Conservation (phyloP, 169 alveolate species). For the Sarcocystis neurona region DNA sequence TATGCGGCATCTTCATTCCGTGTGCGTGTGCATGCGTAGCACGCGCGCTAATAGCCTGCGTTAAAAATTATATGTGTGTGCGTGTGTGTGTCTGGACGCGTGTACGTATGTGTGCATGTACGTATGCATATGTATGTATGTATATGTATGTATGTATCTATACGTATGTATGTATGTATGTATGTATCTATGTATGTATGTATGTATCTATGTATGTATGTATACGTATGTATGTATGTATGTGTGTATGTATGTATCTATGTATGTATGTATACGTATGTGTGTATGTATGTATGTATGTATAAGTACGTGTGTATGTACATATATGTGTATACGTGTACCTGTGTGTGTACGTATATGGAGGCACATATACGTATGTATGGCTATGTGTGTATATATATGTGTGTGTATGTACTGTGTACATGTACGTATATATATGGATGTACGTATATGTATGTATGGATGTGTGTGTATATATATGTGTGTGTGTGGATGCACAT, state of each 20-base stretch:
- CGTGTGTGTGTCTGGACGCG: not conserved
- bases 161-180: not conserved
- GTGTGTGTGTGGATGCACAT: too few relatives aligned
- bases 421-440: too few relatives aligned
- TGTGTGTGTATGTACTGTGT: too few relatives aligned
- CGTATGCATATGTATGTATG: not conserved
- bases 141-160: not conserved
- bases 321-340: too few relatives aligned
- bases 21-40: not conserved
- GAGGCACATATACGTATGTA: too few relatives aligned
- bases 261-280: not conserved
- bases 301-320: not conserved
- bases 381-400: too few relatives aligned
- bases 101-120: not conserved
- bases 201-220: not conserved
- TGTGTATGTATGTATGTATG: not conserved
- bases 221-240: not conserved
- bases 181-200: not conserved
- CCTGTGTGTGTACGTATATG: too few relatives aligned
- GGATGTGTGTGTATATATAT: too few relatives aligned
- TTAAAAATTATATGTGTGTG: too few relatives aligned
- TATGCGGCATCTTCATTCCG: not conserved
- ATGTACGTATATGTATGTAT: too few relatives aligned
- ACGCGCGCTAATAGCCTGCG: too few relatives aligned
- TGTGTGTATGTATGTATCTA: not conserved